These are phyloP conservation scores for Triglochin maritima DNA, from an alignment of 106 monocot species.

Conservation along the genomic window DNA sequence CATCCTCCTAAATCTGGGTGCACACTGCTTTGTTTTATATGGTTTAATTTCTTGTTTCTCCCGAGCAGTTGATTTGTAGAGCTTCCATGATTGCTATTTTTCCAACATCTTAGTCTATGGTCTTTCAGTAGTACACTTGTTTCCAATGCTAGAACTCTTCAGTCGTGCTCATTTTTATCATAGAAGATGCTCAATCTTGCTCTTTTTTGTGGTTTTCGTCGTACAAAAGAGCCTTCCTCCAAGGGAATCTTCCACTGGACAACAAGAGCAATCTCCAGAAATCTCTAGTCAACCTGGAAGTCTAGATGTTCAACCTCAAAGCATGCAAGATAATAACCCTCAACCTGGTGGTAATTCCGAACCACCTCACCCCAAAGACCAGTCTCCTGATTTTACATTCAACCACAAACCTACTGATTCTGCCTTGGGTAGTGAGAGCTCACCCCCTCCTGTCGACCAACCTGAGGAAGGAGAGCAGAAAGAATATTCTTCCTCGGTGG, in stretches of 20 bases:
- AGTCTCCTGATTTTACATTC: conserved; percentile 9
- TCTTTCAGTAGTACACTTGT: no score
- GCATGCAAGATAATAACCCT: conserved; percentile 13
- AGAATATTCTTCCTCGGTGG: conserved; percentile 30
- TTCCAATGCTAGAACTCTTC: no score
- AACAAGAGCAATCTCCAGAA: conserved; percentile 11
- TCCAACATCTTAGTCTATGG: no score
- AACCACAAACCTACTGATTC: conserved; percentile 25
- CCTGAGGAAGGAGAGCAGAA: conserved; percentile 19
- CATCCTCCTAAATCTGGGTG: no score
- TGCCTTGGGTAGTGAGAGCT: conserved; percentile 19
- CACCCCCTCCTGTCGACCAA: conserved; percentile 30
- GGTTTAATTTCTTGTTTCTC: no score
- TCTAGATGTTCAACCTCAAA: conserved; percentile 1
- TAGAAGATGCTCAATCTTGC: not conserved
- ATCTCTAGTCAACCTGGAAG: conserved; percentile 3
- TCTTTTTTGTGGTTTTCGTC: not conserved
- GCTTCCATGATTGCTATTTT: no score
- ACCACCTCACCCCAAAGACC: conserved; percentile 20
- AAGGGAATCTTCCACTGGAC: not conserved
- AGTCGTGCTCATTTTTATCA: not conserved
- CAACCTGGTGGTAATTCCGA: conserved; percentile 15
- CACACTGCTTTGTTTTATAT: no score
- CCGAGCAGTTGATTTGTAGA: no score
- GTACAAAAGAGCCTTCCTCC: not conserved